phyloP scores from a whole-genome alignment of 352 stramenopile genomes.

The Phytophthora palmivora region DNA sequence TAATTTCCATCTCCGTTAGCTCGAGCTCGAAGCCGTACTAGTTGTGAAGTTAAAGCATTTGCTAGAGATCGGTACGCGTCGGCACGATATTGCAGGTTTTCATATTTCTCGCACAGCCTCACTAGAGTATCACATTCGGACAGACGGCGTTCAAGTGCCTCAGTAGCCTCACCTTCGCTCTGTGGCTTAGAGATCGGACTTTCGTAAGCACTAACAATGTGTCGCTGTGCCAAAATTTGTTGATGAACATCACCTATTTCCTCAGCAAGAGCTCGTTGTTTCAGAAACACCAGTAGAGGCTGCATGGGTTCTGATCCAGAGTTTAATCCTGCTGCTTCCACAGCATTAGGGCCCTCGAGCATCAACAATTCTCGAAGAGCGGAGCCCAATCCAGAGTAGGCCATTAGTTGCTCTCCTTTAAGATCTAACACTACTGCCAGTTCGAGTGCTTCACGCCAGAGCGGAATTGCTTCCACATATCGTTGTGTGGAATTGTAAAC shows the following conservation, averaged over 20 bases:
- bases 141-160: slow-evolving; percentile 44
- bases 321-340: slow-evolving; percentile 18
- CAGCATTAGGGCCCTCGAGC: slow-evolving; percentile 17
- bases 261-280: slow-evolving; percentile 51
- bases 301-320: slow-evolving; percentile 11
- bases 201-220: slow-evolving; percentile 65
- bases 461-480: slow-evolving; percentile 52
- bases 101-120: slow-evolving; percentile 49
- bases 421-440: slow-evolving; percentile 50
- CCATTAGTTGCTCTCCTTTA: slow-evolving; percentile 50
- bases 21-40: slow-evolving; percentile 44
- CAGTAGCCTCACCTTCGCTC: slow-evolving; percentile 18
- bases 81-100: slow-evolving; percentile 40
- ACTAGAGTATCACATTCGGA: slow-evolving; percentile 61
- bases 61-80: slow-evolving; percentile 62
- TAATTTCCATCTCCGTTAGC: slow-evolving; percentile 29
- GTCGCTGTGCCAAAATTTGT: slow-evolving; percentile 53
- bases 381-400: slow-evolving; percentile 51
- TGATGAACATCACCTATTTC: slow-evolving; percentile 49
- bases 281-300: slow-evolving; percentile 51
- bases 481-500: slow-evolving; percentile 52
- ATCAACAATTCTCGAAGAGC: slow-evolving; percentile 46
- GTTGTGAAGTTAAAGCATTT: slow-evolving; percentile 62
- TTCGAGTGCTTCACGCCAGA: slow-evolving; percentile 64
- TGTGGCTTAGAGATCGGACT: slow-evolving; percentile 31